A percentile compares a stretch with the other conserved stretches of the same genome.
Evolutionary conservation across 352 stramenopile genomes (phyloP).

Genomic region (Phytophthora brassicae): DNA sequence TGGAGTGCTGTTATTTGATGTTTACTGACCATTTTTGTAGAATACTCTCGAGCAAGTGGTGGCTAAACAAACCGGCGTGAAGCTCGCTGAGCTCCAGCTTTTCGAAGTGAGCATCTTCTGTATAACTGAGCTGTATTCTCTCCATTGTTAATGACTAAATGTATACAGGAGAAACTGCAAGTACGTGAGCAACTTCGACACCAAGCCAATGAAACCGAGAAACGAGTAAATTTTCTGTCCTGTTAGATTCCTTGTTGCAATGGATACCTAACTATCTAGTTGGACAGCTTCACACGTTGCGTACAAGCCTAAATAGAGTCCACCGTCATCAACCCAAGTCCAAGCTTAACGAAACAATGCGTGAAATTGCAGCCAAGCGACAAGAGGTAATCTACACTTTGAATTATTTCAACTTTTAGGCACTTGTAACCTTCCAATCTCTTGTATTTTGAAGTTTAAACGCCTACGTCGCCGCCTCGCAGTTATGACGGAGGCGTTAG

Average conservation of each 20-base stretch:
- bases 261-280: neutral
- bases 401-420: neutral
- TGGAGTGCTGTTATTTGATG: neutral
- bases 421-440: neutral
- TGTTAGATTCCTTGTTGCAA: neutral
- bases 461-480: slow-evolving; percentile 32
- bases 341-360: neutral
- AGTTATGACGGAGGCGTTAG: slow-evolving; percentile 38
- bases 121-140: neutral
- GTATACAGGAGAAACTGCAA: slow-evolving; percentile 30
- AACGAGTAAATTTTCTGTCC: slow-evolving; percentile 22
- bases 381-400: slow-evolving; percentile 20
- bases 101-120: slow-evolving; percentile 30
- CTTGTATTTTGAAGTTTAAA: slow-evolving; percentile 30
- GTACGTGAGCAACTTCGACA: slow-evolving; percentile 34
- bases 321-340: slow-evolving; percentile 5
- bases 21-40: slow-evolving; percentile 5
- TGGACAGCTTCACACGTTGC: slow-evolving; percentile 23
- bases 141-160: too few species aligned
- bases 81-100: slow-evolving; percentile 33
- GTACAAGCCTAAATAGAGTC: neutral
- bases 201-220: slow-evolving; percentile 32
- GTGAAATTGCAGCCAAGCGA: slow-evolving; percentile 12
- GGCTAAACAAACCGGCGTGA: slow-evolving; percentile 31
- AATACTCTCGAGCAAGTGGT: slow-evolving; percentile 30